phyloP scores from a whole-genome alignment of 805 yeast species.

The Cyberlindnera galapagoensis region DNA sequence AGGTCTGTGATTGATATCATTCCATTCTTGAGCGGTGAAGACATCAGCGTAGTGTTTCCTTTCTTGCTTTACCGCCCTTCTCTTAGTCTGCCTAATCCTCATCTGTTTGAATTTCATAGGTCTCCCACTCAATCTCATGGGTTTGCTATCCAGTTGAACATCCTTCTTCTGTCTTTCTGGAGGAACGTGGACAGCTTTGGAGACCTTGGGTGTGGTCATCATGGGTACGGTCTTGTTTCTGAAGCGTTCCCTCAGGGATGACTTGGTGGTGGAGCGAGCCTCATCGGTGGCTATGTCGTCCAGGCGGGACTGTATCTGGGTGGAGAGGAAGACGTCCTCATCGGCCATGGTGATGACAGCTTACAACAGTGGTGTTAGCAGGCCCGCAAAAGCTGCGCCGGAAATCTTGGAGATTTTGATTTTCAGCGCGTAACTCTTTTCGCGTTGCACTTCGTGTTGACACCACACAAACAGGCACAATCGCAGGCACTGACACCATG shows the following conservation, averaged over 20 bases:
- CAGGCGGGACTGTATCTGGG: constrained; percentile 20
- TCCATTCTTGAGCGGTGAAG: constrained; percentile 8
- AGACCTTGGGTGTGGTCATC: too few species aligned
- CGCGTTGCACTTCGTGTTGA: neutral
- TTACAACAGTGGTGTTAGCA: too few species aligned
- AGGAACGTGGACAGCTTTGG: too few species aligned
- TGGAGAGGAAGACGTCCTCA: constrained; percentile 15
- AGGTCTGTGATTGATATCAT: too few species aligned
- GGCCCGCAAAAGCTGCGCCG: too few species aligned
- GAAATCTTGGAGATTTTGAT: too few species aligned
- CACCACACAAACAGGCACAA: neutral
- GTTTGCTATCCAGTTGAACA: neutral
- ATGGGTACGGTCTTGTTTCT: too few species aligned
- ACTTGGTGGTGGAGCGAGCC: too few species aligned
- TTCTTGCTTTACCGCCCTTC: neutral
- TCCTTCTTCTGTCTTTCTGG: neutral
- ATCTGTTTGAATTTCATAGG: constrained; percentile 7
- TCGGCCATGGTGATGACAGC: constrained; percentile 1
- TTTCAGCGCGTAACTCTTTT: too few species aligned
- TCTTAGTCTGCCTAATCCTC: neutral
- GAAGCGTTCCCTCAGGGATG: too few species aligned
- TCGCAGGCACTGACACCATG: neutral
- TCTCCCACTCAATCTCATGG: constrained; percentile 12
- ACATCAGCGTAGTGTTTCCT: constrained; percentile 1
- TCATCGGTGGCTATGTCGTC: too few species aligned